These are phyloP conservation scores for Parascedosporium putredinis DNA, from an alignment of 2,329 filamentous ascomycete species.

Conservation along the genomic window DNA sequence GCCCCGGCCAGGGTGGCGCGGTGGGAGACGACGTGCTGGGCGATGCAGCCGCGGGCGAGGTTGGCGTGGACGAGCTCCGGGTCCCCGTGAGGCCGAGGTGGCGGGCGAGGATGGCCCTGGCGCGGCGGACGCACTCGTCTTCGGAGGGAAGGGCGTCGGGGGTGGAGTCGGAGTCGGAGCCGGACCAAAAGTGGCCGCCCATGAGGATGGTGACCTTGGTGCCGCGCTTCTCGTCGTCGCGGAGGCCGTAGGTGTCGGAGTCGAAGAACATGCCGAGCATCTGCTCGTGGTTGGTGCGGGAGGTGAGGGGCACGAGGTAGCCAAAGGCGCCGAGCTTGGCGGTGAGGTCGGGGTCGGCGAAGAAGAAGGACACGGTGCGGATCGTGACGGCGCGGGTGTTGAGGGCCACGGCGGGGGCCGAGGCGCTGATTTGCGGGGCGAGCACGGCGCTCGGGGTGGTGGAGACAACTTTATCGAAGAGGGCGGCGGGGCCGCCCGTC, in stretches of 20 bases:
- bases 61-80: constrained; percentile 52
- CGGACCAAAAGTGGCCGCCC: constrained; percentile 78
- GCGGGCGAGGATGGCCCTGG: constrained; percentile 55
- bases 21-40: constrained; percentile 82
- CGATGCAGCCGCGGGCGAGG: constrained; percentile 63
- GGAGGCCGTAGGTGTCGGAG: constrained; percentile 43
- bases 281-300: constrained; percentile 71
- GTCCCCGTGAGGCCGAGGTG: constrained; percentile 45
- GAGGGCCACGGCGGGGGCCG: constrained; percentile 34
- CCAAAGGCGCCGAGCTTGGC: constrained; percentile 63
- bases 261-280: constrained; percentile 91
- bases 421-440: constrained; percentile 16
- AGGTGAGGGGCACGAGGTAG: constrained; percentile 75
- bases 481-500: background rate
- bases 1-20: constrained; percentile 46
- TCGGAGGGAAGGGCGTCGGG: constrained; percentile 39
- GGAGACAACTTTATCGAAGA: constrained; percentile 51
- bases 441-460: constrained; percentile 45
- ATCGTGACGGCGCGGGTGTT: constrained; percentile 63
- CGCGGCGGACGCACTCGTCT: constrained; percentile 58
- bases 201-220: constrained; percentile 93
- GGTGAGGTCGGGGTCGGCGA: constrained; percentile 51
- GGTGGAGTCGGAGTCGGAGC: too few relatives aligned
- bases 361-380: constrained; percentile 90
- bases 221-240: constrained; percentile 46